Conservation (phyloP, 441 rosid species). For the Bocquillonia castaneifolia region DNA sequence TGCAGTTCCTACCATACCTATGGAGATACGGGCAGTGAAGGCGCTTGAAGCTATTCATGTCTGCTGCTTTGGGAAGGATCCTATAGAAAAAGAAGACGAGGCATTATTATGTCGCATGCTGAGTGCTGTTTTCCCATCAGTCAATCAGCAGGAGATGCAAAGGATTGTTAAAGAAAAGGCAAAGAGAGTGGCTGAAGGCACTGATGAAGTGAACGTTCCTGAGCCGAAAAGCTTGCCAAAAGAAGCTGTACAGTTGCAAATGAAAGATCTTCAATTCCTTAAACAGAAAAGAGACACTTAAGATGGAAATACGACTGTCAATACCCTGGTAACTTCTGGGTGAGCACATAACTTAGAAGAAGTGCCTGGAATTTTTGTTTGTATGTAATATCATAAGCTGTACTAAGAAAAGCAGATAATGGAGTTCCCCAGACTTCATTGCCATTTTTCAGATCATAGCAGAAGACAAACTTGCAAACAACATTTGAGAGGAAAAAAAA, state of each 20-base stretch:
- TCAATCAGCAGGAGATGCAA: slow-evolving; percentile 44
- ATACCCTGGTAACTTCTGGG: neutral
- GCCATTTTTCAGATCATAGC: neutral
- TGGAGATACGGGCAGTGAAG: slow-evolving; percentile 73
- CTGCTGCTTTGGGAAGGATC: slow-evolving; percentile 68
- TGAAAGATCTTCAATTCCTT: slow-evolving; percentile 92
- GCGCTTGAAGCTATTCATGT: slow-evolving; percentile 80
- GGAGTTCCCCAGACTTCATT: neutral
- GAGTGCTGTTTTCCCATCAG: slow-evolving; percentile 61
- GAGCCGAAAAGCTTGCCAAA: slow-evolving; percentile 56
- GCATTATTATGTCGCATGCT: slow-evolving; percentile 55
- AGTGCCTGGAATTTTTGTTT: slow-evolving; percentile 9
- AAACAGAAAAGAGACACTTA: slow-evolving; percentile 56
- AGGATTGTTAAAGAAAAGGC: slow-evolving; percentile 61
- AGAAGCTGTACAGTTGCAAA: slow-evolving; percentile 76
- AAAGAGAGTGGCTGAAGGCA: slow-evolving; percentile 56
- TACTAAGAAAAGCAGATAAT: neutral
- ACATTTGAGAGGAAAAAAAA: no score
- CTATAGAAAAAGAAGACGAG: slow-evolving; percentile 72
- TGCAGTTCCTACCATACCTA: slow-evolving; percentile 54
- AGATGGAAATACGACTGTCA: slow-evolving; percentile 6
- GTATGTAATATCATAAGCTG: neutral
- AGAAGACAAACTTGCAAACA: neutral
- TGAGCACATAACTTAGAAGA: neutral
- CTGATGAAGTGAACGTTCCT: slow-evolving; percentile 36